phyloP scores from a whole-genome alignment of 73 alveolate species.

The Blepharisma japonicum region DNA sequence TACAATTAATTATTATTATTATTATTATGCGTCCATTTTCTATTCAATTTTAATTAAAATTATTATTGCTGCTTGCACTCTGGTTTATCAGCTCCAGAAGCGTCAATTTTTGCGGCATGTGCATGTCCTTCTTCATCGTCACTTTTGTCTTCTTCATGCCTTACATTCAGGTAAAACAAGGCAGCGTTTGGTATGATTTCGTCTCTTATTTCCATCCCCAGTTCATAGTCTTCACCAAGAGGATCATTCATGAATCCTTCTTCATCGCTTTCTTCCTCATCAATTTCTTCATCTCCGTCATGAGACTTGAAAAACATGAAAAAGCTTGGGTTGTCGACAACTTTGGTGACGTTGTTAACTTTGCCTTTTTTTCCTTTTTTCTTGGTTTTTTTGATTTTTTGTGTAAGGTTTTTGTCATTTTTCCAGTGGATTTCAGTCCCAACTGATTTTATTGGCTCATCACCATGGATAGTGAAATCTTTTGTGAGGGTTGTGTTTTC shows the following conservation, averaged over 20 bases:
- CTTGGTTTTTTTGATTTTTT: conserved; percentile 12
- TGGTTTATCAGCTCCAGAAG: conserved; percentile 14
- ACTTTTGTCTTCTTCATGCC: neutral
- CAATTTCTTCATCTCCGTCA: conserved; percentile 5
- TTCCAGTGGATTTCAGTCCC: conserved; percentile 22
- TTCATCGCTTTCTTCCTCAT: conserved; percentile 12
- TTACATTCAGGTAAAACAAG: neutral
- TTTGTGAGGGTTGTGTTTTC: conserved; percentile 5
- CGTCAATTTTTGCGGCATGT: conserved; percentile 10
- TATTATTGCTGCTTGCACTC: conserved; percentile 11
- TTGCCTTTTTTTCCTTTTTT: conserved; percentile 16
- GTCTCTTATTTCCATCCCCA: neutral
- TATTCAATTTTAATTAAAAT: no score
- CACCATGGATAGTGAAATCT: neutral
- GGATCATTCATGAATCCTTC: neutral
- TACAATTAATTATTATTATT: no score
- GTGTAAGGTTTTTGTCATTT: neutral
- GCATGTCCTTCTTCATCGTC: neutral
- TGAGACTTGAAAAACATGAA: neutral
- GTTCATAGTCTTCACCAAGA: conserved; percentile 12
- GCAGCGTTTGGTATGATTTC: conserved; percentile 10
- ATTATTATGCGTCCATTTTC: no score
- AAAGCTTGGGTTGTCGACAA: conserved; percentile 4
- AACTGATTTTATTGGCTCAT: neutral
- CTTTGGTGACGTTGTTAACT: neutral